Percentiles rank a stretch among this genome's conserved stretches.
phyloP scores from a whole-genome alignment of 2,329 filamentous ascomycete genomes.

The Pseudogymnoascus destructans region DNA sequence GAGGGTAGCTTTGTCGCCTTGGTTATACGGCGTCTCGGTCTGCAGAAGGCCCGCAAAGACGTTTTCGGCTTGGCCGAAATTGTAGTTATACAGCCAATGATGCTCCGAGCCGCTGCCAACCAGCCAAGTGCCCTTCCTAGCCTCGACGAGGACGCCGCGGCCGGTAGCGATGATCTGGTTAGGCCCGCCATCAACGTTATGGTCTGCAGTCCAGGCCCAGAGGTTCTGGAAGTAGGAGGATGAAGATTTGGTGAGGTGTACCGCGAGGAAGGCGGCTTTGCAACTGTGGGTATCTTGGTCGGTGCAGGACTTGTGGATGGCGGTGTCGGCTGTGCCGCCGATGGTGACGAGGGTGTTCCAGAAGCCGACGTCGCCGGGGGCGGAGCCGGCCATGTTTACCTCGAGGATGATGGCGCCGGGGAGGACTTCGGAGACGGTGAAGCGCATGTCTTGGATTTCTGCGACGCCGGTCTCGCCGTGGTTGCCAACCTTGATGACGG shows the following conservation, averaged over 20 bases:
- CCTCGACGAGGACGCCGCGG: conserved; percentile 35
- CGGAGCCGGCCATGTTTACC: conserved; percentile 37
- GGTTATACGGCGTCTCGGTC: conserved; percentile 59
- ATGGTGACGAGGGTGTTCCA: conserved; percentile 35
- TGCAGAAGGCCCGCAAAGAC: conserved; percentile 53
- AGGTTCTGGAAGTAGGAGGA: conserved; percentile 41
- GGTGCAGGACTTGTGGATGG: conserved; percentile 29
- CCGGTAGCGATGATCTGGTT: conserved; percentile 32
- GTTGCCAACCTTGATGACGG: conserved; percentile 38
- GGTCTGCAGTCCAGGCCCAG: conserved; percentile 36
- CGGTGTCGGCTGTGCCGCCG: conserved; percentile 32
- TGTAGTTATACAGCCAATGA: conserved; percentile 38
- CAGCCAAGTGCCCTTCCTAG: conserved; percentile 38
- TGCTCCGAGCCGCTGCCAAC: conserved; percentile 40
- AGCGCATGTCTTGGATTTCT: conserved; percentile 39
- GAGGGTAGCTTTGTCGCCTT: conserved; percentile 30
- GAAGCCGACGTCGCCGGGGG: conserved; percentile 37
- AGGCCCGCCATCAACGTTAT: conserved; percentile 36
- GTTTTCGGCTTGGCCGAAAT: conserved; percentile 41
- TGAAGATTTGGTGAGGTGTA: conserved; percentile 35
- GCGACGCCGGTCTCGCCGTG: conserved; percentile 36
- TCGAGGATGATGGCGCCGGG: conserved; percentile 32
- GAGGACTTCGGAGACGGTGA: conserved; percentile 36
- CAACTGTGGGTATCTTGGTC: conserved; percentile 27
- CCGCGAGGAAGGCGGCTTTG: conserved; percentile 34